Evolutionary conservation across 192 early-diverging fungal genomes (phyloP), one percentile per base, ranked within the genome.

Genomic region (Jimgerdemannia flammicorona): DNA sequence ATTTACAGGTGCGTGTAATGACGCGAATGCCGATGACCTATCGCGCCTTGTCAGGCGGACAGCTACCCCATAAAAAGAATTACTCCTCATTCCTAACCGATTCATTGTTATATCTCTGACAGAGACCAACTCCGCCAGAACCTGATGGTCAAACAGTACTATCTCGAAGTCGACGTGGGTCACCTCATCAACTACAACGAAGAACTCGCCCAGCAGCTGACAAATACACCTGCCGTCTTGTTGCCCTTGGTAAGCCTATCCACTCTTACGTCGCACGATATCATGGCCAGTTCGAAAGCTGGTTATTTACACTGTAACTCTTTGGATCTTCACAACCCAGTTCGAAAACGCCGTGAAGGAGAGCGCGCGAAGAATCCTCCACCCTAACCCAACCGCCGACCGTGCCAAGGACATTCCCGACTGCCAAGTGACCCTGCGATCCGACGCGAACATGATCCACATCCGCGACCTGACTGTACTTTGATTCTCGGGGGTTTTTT

Each of bases 61-160:
- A 29, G 29, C 29, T 29, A 29, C 29, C 29, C 29, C 29, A 29
- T 29, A 29, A 29, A 29, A 29, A 29, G 29, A 29, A 29, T 29
- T 29, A 17, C 64, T 18, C 29, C 44, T 63, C 66, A 64, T 72
- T 54, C 63, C 49, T 49, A 59, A 67, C n/a, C 67, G 54, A 63
- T 3, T 9, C 44, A 43, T 17, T n/a, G 41, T 19, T 63, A 4
- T 9, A 14, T 39, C 64, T 17, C 39, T 0, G 44, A 72, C 70
- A 93, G 96, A 85, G 95, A 99, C 85, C 95, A 96, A 87, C 88
- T 97, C 70, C 89, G 89, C 43, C 89, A 95, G 73, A 97, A 98
- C 84, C 77, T 91, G 40, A 87, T 91, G 66, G 81, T 93, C 44
- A 89, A 91, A 75, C 89, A 92, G 66, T 87, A 91, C 75, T 89